phyloP scores from a whole-genome alignment of 2,329 filamentous ascomycete species.

The Epichloe hybrida region DNA sequence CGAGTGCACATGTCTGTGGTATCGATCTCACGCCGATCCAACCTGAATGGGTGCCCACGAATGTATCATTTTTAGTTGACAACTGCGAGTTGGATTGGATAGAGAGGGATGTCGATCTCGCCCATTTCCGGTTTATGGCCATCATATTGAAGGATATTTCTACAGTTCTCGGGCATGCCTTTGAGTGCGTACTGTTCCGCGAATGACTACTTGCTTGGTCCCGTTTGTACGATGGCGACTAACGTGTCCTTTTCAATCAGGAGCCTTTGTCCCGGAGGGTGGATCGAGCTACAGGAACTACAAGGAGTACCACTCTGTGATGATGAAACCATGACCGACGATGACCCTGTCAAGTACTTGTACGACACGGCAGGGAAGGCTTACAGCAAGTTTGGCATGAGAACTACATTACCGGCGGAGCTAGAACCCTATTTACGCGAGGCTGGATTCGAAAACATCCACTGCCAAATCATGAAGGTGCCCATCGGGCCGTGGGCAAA shows the following conservation, averaged over 20 bases:
- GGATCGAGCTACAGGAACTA: conserved; percentile 29
- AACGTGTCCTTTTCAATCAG: not conserved
- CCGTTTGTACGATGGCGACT: not conserved
- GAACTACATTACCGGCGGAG: conserved; percentile 7
- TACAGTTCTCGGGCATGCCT: conserved; percentile 8
- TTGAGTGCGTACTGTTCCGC: conserved; percentile 7
- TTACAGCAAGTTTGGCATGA: conserved; percentile 9
- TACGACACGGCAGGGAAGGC: conserved; percentile 7
- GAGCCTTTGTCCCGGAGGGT: conserved; percentile 27
- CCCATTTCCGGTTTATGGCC: conserved; percentile 16
- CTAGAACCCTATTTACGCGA: conserved; percentile 7
- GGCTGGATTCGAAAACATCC: conserved; percentile 11
- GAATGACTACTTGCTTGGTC: not conserved
- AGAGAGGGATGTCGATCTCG: conserved; percentile 14
- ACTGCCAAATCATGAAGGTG: conserved; percentile 23
- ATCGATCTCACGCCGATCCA: conserved; percentile 28
- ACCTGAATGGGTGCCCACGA: conserved; percentile 26
- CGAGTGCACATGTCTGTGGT: conserved; percentile 23
- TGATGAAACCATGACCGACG: conserved; percentile 16
- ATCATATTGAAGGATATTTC: conserved; percentile 9
- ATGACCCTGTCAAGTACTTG: conserved; percentile 7
- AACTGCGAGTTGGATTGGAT: conserved; percentile 21
- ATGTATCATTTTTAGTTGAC: conserved; percentile 25
- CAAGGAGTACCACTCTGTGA: conserved; percentile 21
- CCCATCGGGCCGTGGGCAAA: conserved; percentile 24